Evolutionary conservation across 75 land plant genomes (phyloP).

Genomic region (Picea sitchensis): DNA sequence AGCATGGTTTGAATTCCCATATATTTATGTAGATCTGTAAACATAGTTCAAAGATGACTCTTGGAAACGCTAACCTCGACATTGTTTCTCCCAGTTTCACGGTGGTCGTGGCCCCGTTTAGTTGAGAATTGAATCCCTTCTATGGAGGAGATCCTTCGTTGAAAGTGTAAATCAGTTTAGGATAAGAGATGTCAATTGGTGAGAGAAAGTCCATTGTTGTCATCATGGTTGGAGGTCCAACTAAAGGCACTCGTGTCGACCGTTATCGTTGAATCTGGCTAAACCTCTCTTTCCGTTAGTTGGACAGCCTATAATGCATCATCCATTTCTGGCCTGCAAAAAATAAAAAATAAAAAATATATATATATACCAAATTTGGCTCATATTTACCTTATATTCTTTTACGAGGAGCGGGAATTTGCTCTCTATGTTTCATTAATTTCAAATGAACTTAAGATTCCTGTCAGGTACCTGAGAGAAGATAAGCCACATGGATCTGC

Average conservation of each 20-base stretch:
- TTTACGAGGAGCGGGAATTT: slow-evolving; percentile 92
- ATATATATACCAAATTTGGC: slow-evolving; percentile 38
- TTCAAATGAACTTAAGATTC: slow-evolving; percentile 88
- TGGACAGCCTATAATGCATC: slow-evolving; percentile 91
- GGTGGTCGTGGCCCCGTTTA: too few relatives aligned
- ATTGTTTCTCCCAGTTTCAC: too few relatives aligned
- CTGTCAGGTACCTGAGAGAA: slow-evolving; percentile 91
- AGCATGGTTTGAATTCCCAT: too few relatives aligned
- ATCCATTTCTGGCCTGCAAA: slow-evolving; percentile 87
- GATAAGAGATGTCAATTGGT: slow-evolving; percentile 30
- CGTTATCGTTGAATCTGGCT: slow-evolving; percentile 80
- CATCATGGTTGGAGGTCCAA: slow-evolving; percentile 94
- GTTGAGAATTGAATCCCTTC: too few relatives aligned
- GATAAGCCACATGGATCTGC: slow-evolving; percentile 99
- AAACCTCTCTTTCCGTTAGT: slow-evolving; percentile 90
- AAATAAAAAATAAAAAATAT: too few relatives aligned
- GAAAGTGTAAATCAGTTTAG: too few relatives aligned
- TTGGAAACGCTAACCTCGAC: too few relatives aligned
- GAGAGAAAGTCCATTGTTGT: slow-evolving; percentile 77
- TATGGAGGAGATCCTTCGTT: too few relatives aligned
- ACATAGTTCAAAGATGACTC: too few relatives aligned
- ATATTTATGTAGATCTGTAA: too few relatives aligned
- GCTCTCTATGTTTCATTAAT: slow-evolving; percentile 81
- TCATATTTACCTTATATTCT: slow-evolving; percentile 84
- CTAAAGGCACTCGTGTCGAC: slow-evolving; percentile 89